Evolutionary conservation across 495 filamentous ascomycete genomes (phyloP).

Genomic region (Pyrenopolyporus hunteri): DNA sequence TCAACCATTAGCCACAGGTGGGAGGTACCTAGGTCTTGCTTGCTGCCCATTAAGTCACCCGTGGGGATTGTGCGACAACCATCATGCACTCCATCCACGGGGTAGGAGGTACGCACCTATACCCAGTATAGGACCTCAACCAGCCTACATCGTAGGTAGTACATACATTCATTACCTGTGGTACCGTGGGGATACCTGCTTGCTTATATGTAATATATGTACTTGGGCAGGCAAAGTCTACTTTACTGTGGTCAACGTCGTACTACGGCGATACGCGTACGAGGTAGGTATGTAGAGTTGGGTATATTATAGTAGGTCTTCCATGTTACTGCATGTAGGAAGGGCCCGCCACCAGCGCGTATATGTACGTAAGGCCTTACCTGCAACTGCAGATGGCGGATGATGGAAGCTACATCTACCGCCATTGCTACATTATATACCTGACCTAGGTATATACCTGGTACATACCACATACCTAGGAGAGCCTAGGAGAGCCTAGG

Average conservation of each 20-base stretch:
- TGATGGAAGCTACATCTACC: constrained; percentile 17
- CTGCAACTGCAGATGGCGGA: background rate
- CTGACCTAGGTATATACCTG: background rate
- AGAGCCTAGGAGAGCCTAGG: constrained; percentile 16
- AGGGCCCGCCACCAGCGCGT: constrained; percentile 14
- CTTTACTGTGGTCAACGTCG: no score
- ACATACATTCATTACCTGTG: background rate
- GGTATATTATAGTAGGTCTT: no score
- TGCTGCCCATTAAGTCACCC: constrained; percentile 16
- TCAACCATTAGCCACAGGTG: no score
- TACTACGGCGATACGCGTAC: no score
- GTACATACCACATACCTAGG: constrained; percentile 24
- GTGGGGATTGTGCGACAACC: constrained; percentile 27
- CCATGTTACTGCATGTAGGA: no score
- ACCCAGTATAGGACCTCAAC: background rate
- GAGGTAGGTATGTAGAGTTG: no score
- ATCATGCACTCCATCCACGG: constrained; percentile 31
- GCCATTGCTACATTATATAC: constrained; percentile 18
- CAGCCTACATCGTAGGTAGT: background rate
- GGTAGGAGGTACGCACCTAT: constrained; percentile 7
- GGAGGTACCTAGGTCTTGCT: no score
- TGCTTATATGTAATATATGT: no score
- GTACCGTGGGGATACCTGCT: no score
- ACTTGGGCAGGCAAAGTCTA: no score
- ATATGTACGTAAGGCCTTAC: background rate